Percentiles rank a stretch among this genome's conserved stretches.
Conservation (phyloP, 768 basidiomycete species). For the Agaricus sinodeliciosus region DNA sequence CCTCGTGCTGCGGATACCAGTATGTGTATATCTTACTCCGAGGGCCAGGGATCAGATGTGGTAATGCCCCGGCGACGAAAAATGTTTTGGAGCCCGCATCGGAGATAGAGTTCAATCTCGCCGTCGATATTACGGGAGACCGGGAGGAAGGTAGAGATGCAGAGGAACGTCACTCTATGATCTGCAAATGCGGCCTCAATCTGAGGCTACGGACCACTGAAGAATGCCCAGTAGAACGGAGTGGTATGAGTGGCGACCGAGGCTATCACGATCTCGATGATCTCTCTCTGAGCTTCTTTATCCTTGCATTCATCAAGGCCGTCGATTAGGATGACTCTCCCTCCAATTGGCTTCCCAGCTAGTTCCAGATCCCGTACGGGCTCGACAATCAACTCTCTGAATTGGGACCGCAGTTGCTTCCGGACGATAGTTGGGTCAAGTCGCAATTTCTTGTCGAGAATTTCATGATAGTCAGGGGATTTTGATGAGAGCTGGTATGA, state of each 20-base stretch:
- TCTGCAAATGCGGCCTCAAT: neutral
- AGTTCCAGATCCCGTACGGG: neutral
- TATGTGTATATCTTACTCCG: too few species aligned
- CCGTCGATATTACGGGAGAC: neutral
- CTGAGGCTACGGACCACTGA: neutral
- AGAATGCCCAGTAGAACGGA: neutral
- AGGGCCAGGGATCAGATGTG: too few species aligned
- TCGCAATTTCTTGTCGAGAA: neutral
- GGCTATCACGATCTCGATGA: neutral
- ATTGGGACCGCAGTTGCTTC: neutral
- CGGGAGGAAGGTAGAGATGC: neutral
- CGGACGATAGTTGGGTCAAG: neutral
- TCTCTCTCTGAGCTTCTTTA: neutral
- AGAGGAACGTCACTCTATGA: neutral
- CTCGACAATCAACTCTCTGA: neutral
- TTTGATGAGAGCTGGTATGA: constrained; percentile 4
- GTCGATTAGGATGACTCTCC: neutral
- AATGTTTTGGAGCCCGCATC: too few species aligned
- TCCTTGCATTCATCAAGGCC: constrained; percentile 1
- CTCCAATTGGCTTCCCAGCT: neutral
- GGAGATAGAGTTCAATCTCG: too few species aligned
- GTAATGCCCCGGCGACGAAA: too few species aligned
- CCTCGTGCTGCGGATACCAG: too few species aligned
- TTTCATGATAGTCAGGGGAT: neutral
- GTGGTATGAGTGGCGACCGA: neutral